Percentiles rank a stretch among this genome's conserved stretches.
Conservation (phyloP, 2,329 filamentous ascomycete species). For the Trichoderma cornu-damae region DNA sequence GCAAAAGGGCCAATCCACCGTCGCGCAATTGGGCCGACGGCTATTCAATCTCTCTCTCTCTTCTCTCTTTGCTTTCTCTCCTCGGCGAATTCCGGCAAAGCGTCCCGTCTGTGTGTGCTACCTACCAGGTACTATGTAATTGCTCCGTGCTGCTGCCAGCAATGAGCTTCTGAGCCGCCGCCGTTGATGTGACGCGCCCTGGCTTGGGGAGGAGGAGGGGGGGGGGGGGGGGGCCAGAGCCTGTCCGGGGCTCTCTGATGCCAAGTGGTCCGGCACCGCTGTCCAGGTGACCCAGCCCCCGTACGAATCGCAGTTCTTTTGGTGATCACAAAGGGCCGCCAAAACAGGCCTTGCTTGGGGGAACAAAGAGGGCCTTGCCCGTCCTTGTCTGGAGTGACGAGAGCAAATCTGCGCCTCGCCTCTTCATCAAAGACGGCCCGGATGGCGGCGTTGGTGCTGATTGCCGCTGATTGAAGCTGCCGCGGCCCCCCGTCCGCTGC, state of each 20-base stretch:
- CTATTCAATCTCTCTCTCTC: not conserved
- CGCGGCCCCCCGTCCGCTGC: constrained; percentile 9
- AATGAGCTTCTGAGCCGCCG: constrained; percentile 17
- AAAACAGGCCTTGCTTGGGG: not conserved
- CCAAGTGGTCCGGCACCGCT: constrained; percentile 18
- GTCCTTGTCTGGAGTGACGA: not conserved
- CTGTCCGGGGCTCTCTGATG: constrained; percentile 10
- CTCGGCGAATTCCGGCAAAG: constrained; percentile 14
- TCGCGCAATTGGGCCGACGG: constrained; percentile 15
- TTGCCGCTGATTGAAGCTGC: constrained; percentile 3
- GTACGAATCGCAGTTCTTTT: constrained; percentile 14
- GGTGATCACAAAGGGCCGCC: constrained; percentile 9
- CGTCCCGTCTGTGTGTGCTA: not conserved
- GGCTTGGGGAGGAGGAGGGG: too few species aligned
- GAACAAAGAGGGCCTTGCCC: not conserved
- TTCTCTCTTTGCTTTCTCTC: not conserved
- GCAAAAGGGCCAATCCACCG: constrained; percentile 3
- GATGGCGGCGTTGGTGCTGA: constrained; percentile 8
- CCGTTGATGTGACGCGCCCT: constrained; percentile 20
- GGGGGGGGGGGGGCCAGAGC: constrained; percentile 5
- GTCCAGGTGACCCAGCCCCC: constrained; percentile 19
- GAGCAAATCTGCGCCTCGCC: constrained; percentile 3
- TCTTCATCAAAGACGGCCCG: constrained; percentile 2
- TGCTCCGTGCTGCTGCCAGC: too few species aligned
- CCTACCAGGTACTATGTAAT: not conserved